phyloP scores from a whole-genome alignment of 2,329 filamentous ascomycete genomes.

The Talaromyces verruculosus region DNA sequence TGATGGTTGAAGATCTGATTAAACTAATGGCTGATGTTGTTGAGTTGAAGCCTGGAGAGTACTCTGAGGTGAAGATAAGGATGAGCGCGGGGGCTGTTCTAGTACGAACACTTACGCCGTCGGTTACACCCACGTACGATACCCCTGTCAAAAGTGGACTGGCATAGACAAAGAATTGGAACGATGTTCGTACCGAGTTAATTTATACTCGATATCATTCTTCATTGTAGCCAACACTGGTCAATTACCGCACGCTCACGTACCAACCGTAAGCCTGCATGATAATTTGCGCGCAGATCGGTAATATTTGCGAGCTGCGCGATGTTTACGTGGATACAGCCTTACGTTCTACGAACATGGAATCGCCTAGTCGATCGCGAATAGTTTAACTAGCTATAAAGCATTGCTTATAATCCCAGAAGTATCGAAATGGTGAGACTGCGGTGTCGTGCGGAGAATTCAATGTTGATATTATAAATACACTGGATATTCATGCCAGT shows the following conservation, averaged over 20 bases:
- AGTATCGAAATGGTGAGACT: not conserved
- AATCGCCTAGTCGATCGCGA: not conserved
- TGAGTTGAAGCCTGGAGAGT: not conserved
- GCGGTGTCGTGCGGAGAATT: not conserved
- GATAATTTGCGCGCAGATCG: too few species aligned
- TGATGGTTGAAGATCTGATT: not conserved
- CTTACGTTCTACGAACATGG: not conserved
- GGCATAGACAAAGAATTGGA: not conserved
- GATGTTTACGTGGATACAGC: not conserved
- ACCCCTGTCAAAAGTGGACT: constrained; percentile 1
- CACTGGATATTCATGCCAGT: not conserved
- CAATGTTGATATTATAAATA: not conserved
- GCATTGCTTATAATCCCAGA: not conserved
- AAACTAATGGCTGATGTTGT: not conserved
- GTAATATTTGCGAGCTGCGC: not conserved
- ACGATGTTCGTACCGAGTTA: not conserved
- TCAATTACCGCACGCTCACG: not conserved
- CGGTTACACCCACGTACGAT: not conserved
- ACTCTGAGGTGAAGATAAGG: not conserved
- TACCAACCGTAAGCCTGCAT: not conserved
- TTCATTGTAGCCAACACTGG: not conserved
- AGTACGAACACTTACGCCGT: not conserved
- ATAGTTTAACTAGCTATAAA: not conserved
- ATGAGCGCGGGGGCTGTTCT: constrained; percentile 8
- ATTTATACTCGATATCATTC: not conserved